phyloP scores from a whole-genome alignment of 495 filamentous ascomycete genomes.

The Cetradonia linearis region DNA sequence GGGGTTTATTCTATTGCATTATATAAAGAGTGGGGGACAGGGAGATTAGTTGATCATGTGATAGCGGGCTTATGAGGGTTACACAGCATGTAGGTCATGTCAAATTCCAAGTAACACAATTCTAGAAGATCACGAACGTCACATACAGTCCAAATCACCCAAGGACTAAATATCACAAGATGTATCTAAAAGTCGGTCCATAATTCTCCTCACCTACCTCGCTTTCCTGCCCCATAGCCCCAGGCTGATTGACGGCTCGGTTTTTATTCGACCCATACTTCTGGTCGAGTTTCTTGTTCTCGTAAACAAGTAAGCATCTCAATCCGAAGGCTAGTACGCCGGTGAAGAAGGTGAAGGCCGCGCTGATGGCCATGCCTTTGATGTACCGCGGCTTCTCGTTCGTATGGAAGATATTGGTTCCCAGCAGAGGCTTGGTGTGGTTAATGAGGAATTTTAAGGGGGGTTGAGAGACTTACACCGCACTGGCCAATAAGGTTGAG shows the following conservation, averaged over 20 bases:
- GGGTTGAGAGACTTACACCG: conserved; percentile 21
- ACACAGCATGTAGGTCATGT: too few species aligned
- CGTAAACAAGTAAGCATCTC: conserved; percentile 47
- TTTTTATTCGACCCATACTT: conserved; percentile 34
- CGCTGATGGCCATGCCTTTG: conserved; percentile 59
- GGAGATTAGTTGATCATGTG: too few species aligned
- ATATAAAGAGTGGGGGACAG: too few species aligned
- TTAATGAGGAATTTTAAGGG: not conserved
- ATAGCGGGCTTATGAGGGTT: too few species aligned
- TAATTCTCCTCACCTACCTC: conserved; percentile 41
- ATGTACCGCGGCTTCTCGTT: conserved; percentile 51
- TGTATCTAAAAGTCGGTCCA: conserved; percentile 38
- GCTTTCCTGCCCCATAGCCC: conserved; percentile 22
- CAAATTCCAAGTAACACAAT: too few species aligned
- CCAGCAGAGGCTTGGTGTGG: conserved; percentile 50
- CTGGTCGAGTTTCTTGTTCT: conserved; percentile 51
- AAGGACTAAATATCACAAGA: conserved; percentile 36
- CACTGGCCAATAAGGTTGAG: conserved; percentile 63
- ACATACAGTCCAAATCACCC: too few species aligned
- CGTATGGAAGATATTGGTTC: conserved; percentile 57
- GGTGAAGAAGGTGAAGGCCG: conserved; percentile 63
- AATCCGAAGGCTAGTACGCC: conserved; percentile 45
- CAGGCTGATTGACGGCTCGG: conserved; percentile 20
- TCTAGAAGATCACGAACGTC: too few species aligned
- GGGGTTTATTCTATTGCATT: too few species aligned